Conservation (phyloP, 2,329 filamentous ascomycete genomes). For the Balansia obtecta region DNA sequence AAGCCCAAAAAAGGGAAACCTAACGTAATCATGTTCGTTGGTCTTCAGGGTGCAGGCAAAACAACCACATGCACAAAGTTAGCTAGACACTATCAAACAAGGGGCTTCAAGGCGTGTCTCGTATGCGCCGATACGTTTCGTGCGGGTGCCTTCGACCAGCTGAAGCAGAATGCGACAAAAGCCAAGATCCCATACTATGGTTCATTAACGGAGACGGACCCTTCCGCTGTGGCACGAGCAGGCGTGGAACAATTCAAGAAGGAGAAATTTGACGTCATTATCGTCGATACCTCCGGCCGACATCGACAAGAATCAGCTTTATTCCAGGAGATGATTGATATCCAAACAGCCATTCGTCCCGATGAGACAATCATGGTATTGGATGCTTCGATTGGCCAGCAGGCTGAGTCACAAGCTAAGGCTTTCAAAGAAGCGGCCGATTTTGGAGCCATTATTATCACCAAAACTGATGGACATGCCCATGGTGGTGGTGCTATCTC, state of each 20-base stretch:
- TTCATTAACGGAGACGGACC: constrained; percentile 90
- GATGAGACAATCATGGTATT: constrained; percentile 98
- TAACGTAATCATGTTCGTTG: constrained; percentile 99
- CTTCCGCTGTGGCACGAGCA: constrained; percentile 82
- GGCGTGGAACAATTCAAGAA: constrained; percentile 99
- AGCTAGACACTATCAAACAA: constrained; percentile 83
- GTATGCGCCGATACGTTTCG: constrained; percentile 98
- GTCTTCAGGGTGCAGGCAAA: constrained; percentile 93
- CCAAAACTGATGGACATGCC: constrained; percentile 93
- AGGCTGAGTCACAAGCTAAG: constrained; percentile 85
- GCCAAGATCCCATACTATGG: constrained; percentile 99
- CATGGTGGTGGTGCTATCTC: constrained; percentile 95
- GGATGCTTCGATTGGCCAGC: constrained; percentile 91
- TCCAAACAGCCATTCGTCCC: constrained; percentile 77
- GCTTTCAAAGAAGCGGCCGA: constrained; percentile 96
- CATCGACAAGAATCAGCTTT: constrained; percentile 91
- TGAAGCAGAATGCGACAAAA: constrained; percentile 98
- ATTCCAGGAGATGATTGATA: constrained; percentile 96
- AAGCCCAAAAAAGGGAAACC: constrained; percentile 92
- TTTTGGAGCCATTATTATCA: constrained; percentile 97
- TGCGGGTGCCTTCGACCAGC: constrained; percentile 93
- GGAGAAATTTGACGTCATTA: constrained; percentile 95
- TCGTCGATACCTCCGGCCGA: constrained; percentile 91
- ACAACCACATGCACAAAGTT: constrained; percentile 98
- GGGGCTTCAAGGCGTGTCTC: constrained; percentile 84